These are phyloP conservation scores for Talaromyces sp. DNA, from an alignment of 2,329 filamentous ascomycete species.

Conservation along the genomic window DNA sequence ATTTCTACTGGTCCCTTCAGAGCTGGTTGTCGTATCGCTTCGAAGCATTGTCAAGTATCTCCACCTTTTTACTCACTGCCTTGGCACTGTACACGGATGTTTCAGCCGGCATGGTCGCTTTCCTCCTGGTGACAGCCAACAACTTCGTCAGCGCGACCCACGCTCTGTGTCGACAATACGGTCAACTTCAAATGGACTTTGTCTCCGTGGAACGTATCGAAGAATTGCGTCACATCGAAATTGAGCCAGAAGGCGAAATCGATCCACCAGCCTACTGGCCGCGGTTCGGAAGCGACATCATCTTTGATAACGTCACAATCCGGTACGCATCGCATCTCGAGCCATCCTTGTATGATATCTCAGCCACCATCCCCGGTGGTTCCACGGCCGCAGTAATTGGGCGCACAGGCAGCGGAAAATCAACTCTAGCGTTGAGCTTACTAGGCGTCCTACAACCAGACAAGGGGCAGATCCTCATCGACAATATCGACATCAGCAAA, in stretches of 20 bases:
- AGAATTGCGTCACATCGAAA: constrained; percentile 73
- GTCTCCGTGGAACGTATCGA: constrained; percentile 85
- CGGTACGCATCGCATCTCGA: constrained; percentile 76
- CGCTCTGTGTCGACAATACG: constrained; percentile 72
- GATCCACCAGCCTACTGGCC: constrained; percentile 76
- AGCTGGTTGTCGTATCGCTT: constrained; percentile 82
- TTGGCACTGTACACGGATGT: constrained; percentile 73
- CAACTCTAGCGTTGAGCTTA: constrained; percentile 64
- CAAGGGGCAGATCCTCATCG: constrained; percentile 57
- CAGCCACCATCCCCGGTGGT: constrained; percentile 71
- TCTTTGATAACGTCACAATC: constrained; percentile 73
- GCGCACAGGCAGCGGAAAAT: constrained; percentile 77
- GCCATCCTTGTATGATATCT: constrained; percentile 65
- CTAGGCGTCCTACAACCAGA: constrained; percentile 56
- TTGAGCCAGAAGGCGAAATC: constrained; percentile 66
- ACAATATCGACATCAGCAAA: constrained; percentile 58
- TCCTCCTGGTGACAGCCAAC: constrained; percentile 71
- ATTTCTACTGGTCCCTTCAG: constrained; percentile 90
- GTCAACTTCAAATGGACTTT: constrained; percentile 85
- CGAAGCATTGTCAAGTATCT: constrained; percentile 65
- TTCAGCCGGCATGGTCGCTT: constrained; percentile 75
- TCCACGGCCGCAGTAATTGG: constrained; percentile 77
- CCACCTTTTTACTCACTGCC: constrained; percentile 69
- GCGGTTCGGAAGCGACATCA: constrained; percentile 64
- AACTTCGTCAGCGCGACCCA: constrained; percentile 66